These are phyloP conservation scores for Alternaria sp. DNA, from an alignment of 2,329 filamentous ascomycete species.

Conservation along the genomic window DNA sequence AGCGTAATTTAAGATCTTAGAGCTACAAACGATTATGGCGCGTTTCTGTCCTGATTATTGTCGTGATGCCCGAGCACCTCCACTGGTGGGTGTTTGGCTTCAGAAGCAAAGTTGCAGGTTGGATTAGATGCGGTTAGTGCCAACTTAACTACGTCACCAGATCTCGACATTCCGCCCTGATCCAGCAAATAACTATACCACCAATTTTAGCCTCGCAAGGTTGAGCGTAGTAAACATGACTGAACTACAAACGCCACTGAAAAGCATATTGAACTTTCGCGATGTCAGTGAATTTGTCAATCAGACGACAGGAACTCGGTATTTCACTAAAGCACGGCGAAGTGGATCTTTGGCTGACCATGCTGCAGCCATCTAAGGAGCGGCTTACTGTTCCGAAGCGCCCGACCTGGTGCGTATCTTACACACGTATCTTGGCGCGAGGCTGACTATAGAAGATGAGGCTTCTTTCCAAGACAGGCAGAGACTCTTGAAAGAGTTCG, in stretches of 20 bases:
- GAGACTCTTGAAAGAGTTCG: conserved; percentile 66
- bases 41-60: not conserved
- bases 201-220: not conserved
- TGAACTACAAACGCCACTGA: conserved; percentile 29
- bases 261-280: conserved; percentile 50
- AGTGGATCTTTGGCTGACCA: conserved; percentile 10
- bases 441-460: conserved; percentile 64
- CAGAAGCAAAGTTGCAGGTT: not conserved
- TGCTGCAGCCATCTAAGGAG: conserved; percentile 34
- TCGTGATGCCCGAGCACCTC: not conserved
- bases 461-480: conserved; percentile 72
- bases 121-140: conserved; percentile 14
- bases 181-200: not conserved
- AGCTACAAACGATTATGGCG: not conserved
- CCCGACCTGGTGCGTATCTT: conserved; percentile 44
- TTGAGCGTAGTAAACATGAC: conserved; percentile 10
- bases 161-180: not conserved
- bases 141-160: conserved; percentile 19
- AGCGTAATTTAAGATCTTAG: not conserved
- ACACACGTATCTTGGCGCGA: not conserved
- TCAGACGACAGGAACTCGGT: conserved; percentile 28
- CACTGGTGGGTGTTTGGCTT: not conserved
- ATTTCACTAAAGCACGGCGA: not conserved
- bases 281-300: conserved; percentile 49
- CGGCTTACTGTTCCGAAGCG: conserved; percentile 45